A percentile compares a stretch with the other conserved stretches of the same genome.
phyloP scores from a whole-genome alignment of 176 grass and related monocot genomes.

The Microstegium vimineum region DNA sequence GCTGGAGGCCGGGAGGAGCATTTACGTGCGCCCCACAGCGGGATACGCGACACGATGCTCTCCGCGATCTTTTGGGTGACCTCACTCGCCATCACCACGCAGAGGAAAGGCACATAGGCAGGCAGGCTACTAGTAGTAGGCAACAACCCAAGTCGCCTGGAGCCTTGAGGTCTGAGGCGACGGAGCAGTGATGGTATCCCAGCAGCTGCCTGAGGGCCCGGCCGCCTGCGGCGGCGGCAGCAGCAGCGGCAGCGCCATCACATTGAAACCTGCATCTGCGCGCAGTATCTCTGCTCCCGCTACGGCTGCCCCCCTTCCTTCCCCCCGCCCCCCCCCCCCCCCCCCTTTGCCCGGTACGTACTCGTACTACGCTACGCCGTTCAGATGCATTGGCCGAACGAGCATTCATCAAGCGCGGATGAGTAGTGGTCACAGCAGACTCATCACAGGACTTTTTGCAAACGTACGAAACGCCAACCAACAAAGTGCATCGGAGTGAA shows the following conservation, averaged over 20 bases:
- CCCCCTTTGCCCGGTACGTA: not conserved
- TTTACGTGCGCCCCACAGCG: slow-evolving; percentile 7
- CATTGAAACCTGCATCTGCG: slow-evolving; percentile 20
- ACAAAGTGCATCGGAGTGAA: not conserved
- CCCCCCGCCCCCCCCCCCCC: no score
- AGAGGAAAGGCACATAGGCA: not conserved
- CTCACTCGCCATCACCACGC: not conserved
- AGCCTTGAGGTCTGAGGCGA: slow-evolving; percentile 19
- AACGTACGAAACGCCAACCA: not conserved
- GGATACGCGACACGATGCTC: slow-evolving; percentile 17
- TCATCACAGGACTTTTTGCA: no score
- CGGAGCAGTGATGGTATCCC: not conserved
- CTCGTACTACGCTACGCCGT: not conserved
- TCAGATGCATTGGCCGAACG: not conserved
- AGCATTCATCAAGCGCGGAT: slow-evolving; percentile 30
- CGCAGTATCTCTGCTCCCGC: not conserved
- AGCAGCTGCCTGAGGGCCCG: no score
- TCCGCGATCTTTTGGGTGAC: not conserved
- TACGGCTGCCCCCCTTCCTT: not conserved
- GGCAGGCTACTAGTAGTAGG: no score
- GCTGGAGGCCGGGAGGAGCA: no score
- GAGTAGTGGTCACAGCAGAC: not conserved
- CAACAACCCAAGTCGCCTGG: slow-evolving; percentile 17
- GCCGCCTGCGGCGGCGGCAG: no score
- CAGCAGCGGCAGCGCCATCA: not conserved